Evolutionary conservation across 164 flowering plant species (phyloP).

Genomic region (Tinospora cordifolia): DNA sequence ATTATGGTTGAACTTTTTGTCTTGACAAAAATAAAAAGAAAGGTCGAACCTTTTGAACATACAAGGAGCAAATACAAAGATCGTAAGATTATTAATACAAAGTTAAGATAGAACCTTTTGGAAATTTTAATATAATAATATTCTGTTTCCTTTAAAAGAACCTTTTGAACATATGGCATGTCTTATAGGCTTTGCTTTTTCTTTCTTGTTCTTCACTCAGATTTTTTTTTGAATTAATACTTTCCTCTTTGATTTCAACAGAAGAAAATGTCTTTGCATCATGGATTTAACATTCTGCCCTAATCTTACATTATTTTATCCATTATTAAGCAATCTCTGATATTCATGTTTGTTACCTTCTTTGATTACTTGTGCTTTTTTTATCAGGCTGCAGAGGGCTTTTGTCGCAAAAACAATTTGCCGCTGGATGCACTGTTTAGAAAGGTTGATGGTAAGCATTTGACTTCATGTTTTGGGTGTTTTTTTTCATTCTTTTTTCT

Average conservation of each 20-base stretch:
- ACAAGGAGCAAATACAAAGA: too few relatives aligned
- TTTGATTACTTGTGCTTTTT: neutral
- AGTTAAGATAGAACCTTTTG: too few relatives aligned
- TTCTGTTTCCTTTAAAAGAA: too few relatives aligned
- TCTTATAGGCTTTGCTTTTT: neutral
- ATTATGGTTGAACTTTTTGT: neutral
- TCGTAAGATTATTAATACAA: too few relatives aligned
- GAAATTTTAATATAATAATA: too few relatives aligned
- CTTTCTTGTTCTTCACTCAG: neutral
- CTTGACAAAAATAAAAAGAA: neutral
- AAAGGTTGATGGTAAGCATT: slow-evolving; percentile 64
- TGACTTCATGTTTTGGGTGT: neutral
- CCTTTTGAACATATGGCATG: too few relatives aligned
- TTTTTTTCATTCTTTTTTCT: neutral
- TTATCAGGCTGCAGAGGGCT: slow-evolving; percentile 90
- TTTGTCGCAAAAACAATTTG: slow-evolving; percentile 68
- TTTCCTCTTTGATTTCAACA: neutral
- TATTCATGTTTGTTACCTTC: too few relatives aligned
- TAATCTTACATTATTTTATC: neutral
- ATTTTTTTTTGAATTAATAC: too few relatives aligned
- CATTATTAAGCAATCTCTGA: neutral
- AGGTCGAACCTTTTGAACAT: neutral
- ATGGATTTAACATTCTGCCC: neutral
- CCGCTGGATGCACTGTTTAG: slow-evolving; percentile 43
- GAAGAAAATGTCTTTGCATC: too few relatives aligned